Conservation (phyloP, 805 yeast genomes). For the Teunomyces atbi region DNA sequence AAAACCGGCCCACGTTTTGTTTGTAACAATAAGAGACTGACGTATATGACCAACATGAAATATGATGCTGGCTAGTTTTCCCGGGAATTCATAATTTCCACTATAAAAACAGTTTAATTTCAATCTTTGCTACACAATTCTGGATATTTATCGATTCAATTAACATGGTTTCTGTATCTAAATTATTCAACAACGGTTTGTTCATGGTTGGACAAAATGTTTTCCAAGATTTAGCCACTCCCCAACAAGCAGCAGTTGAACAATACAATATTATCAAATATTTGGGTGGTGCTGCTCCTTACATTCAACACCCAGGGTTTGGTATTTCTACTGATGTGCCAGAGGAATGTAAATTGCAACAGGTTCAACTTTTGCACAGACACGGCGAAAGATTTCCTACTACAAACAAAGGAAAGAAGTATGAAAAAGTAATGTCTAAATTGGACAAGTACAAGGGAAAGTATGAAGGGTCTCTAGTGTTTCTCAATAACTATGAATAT, state of each 20-base stretch:
- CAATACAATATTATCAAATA: conserved; percentile 50
- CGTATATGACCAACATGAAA: no score
- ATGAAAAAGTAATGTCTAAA: conserved; percentile 25
- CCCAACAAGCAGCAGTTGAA: conserved; percentile 40
- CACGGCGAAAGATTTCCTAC: conserved; percentile 84
- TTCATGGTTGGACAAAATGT: conserved; percentile 25
- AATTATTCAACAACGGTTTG: conserved; percentile 28
- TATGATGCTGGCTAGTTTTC: neutral
- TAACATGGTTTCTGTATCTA: conserved; percentile 30
- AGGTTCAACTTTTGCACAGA: conserved; percentile 69
- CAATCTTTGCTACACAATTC: neutral
- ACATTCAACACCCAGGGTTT: conserved; percentile 48
- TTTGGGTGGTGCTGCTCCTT: conserved; percentile 60
- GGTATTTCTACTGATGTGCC: conserved; percentile 53
- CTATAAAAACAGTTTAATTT: neutral
- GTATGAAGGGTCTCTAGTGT: conserved; percentile 49
- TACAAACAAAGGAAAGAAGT: conserved; percentile 21
- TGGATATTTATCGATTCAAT: neutral
- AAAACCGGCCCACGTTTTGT: neutral
- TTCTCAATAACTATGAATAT: conserved; percentile 52
- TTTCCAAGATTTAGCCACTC: conserved; percentile 34
- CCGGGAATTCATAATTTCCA: neutral
- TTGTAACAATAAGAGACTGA: neutral
- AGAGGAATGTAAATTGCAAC: conserved; percentile 54
- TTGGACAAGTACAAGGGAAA: conserved; percentile 16